Conservation (phyloP, 352 stramenopile species). For the Phytophthora quininea region DNA sequence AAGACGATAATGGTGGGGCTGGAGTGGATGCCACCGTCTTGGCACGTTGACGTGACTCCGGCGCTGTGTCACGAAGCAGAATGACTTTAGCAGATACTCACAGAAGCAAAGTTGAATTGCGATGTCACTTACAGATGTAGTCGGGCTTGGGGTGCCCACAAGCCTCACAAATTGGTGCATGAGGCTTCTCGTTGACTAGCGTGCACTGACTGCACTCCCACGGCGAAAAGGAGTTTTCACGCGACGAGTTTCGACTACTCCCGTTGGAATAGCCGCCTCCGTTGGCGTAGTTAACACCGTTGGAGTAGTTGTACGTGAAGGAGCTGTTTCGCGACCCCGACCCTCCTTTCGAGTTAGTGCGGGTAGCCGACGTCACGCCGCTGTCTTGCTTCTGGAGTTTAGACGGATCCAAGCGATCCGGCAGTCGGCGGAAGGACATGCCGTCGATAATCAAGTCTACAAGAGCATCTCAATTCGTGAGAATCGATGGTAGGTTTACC, state of each 20-base stretch:
- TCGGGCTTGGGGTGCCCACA: conserved; percentile 68
- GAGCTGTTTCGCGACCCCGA: conserved; percentile 38
- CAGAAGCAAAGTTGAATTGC: not conserved
- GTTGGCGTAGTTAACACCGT: conserved; percentile 36
- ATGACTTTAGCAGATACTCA: not conserved
- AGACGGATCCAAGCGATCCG: conserved; percentile 62
- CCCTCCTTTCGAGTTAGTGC: conserved; percentile 17
- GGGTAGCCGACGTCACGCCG: conserved; percentile 33
- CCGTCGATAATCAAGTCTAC: conserved; percentile 83
- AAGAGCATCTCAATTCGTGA: not conserved
- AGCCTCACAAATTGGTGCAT: conserved; percentile 76
- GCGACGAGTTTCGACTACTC: conserved; percentile 41
- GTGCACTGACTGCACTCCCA: conserved; percentile 80
- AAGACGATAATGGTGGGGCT: conserved; percentile 12
- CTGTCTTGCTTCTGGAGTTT: conserved; percentile 38
- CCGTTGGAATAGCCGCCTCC: conserved; percentile 39
- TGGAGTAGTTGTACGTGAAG: conserved; percentile 53
- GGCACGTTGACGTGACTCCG: conserved; percentile 53
- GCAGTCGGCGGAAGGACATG: conserved; percentile 79
- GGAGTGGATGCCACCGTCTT: conserved; percentile 45
- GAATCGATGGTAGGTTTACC: not conserved
- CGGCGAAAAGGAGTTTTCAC: conserved; percentile 62
- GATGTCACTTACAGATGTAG: conserved; percentile 55
- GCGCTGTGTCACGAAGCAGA: conserved; percentile 26
- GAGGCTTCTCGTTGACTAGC: conserved; percentile 79